These are phyloP conservation scores for Buddleja alternifolia DNA, from an alignment of 257 asterid genomes.

Conservation along the genomic window DNA sequence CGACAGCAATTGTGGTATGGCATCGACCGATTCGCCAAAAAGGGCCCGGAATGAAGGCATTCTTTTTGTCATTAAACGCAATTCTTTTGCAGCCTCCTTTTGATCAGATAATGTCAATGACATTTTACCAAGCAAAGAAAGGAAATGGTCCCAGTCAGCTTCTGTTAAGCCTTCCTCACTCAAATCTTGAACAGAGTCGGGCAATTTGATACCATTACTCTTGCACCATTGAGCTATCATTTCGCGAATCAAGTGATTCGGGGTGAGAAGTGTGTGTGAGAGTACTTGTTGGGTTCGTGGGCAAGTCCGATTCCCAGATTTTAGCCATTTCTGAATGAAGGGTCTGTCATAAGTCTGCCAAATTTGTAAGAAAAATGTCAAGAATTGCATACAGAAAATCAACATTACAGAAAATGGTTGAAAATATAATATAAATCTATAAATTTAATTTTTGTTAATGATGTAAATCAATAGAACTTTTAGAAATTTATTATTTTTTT, in stretches of 20 bases:
- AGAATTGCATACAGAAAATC: constrained; percentile 11
- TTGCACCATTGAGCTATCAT: constrained; percentile 81
- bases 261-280: constrained; percentile 69
- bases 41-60: constrained; percentile 79
- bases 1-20: constrained; percentile 61
- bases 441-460: too few species aligned
- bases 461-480: constrained; percentile 21
- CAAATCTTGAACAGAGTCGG: constrained; percentile 46
- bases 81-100: constrained; percentile 73
- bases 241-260: constrained; percentile 69
- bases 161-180: constrained; percentile 59
- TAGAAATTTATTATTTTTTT: neutral
- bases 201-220: constrained; percentile 56
- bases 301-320: constrained; percentile 81
- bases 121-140: constrained; percentile 60
- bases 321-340: constrained; percentile 83
- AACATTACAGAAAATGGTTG: neutral
- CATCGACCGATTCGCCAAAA: constrained; percentile 63
- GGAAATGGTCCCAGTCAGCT: constrained; percentile 62
- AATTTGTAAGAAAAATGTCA: constrained; percentile 19
- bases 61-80: constrained; percentile 66
- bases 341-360: constrained; percentile 89
- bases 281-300: constrained; percentile 90
- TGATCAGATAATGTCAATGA: constrained; percentile 59
- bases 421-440: too few species aligned